These are phyloP conservation scores for Articulospora tetracladia DNA, from an alignment of 495 filamentous ascomycete genomes.

Conservation along the genomic window DNA sequence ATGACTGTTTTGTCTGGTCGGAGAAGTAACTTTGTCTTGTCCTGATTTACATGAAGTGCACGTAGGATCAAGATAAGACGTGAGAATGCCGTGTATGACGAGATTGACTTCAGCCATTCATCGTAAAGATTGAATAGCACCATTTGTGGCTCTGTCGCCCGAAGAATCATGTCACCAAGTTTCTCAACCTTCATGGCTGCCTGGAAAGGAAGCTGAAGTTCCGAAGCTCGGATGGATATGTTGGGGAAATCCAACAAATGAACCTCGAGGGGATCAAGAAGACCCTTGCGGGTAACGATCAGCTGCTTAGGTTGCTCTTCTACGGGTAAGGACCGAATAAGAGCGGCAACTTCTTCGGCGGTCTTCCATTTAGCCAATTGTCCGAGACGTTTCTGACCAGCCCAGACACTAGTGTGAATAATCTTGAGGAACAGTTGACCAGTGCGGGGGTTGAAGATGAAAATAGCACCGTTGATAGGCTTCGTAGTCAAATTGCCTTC, in stretches of 20 bases:
- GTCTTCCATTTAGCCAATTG: constrained; percentile 99
- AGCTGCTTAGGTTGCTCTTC: constrained; percentile 99
- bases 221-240: constrained; percentile 97
- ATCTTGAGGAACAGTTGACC: constrained; percentile 99
- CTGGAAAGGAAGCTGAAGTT: constrained; percentile 97
- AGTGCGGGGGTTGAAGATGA: constrained; percentile 98
- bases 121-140: constrained; percentile 99
- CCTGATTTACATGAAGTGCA: constrained; percentile 94
- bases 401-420: constrained; percentile 99
- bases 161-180: constrained; percentile 97
- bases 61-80: constrained; percentile 92
- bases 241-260: constrained; percentile 98
- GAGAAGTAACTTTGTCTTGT: constrained; percentile 96
- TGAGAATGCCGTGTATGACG: constrained; percentile 98
- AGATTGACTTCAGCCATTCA: constrained; percentile 98
- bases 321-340: constrained; percentile 94
- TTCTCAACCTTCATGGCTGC: constrained; percentile 99
- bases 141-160: constrained; percentile 98
- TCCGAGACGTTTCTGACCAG: constrained; percentile 97
- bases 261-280: constrained; percentile 95
- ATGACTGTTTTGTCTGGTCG: constrained; percentile 99
- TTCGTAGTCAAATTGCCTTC: constrained; percentile 99
- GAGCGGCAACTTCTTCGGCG: constrained; percentile 97
- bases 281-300: constrained; percentile 96
- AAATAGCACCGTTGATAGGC: constrained; percentile 99